Conservation (phyloP, 2,329 filamentous ascomycete genomes). For the Botrytis tulipae region DNA sequence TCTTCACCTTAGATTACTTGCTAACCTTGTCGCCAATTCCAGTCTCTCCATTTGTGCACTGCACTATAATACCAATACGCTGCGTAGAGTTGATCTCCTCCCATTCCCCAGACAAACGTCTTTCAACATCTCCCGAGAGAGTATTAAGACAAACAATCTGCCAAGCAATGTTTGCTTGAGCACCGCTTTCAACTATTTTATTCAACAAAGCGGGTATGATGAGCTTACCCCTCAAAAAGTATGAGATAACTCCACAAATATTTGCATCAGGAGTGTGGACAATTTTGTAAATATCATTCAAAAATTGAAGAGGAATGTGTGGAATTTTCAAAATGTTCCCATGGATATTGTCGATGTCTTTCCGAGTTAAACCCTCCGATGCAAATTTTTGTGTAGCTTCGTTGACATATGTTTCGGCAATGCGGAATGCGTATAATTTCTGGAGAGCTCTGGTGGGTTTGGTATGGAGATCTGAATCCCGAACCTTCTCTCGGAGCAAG, state of each 20-base stretch:
- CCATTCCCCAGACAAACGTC: rapidly evolving
- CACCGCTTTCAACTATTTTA: rapidly evolving
- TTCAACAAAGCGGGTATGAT: not conserved
- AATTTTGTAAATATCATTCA: too few relatives aligned
- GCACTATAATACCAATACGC: not conserved
- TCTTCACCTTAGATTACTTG: not conserved
- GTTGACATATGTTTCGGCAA: not conserved
- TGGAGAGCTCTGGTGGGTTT: not conserved
- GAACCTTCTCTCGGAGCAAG: not conserved
- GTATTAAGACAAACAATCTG: not conserved
- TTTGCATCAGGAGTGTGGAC: too few relatives aligned
- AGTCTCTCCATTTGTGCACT: not conserved
- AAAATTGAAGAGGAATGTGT: too few relatives aligned
- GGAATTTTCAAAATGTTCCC: too few relatives aligned
- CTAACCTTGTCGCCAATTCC: too few relatives aligned
- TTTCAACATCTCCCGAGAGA: not conserved
- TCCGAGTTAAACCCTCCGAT: too few relatives aligned
- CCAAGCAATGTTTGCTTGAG: not conserved
- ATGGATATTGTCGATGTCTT: too few relatives aligned
- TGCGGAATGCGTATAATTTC: not conserved
- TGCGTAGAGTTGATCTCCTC: rapidly evolving
- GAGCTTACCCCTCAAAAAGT: too few relatives aligned
- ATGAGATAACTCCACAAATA: too few relatives aligned
- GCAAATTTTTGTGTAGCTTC: too few relatives aligned
- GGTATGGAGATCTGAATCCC: not conserved